Evolutionary conservation across 371 early-diverging fungal genomes (phyloP).

Genomic region (Mortierella sp.): DNA sequence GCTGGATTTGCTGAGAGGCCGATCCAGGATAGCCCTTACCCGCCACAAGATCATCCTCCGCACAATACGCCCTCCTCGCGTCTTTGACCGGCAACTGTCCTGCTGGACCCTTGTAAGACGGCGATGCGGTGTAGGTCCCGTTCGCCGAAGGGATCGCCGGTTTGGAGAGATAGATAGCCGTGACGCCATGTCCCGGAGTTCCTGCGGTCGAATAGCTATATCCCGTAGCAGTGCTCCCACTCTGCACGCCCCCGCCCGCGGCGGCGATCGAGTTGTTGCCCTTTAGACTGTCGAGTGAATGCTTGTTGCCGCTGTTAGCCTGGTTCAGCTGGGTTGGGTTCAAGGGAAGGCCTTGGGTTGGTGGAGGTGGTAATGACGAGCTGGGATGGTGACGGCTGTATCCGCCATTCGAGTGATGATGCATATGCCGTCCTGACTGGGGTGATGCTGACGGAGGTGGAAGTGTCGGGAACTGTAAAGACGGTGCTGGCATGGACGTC

Average conservation of each 20-base stretch:
- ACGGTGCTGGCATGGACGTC: slow-evolving; percentile 3
- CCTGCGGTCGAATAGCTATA: slow-evolving; percentile 31
- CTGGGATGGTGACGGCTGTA: slow-evolving; percentile 20
- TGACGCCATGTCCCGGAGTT: slow-evolving; percentile 21
- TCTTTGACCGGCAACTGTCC: slow-evolving; percentile 11
- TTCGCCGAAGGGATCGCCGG: slow-evolving; percentile 25
- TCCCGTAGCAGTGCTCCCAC: slow-evolving; percentile 25
- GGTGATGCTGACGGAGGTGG: slow-evolving; percentile 46
- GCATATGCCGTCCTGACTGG: slow-evolving; percentile 28
- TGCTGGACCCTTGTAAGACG: slow-evolving; percentile 17
- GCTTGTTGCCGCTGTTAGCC: slow-evolving; percentile 15
- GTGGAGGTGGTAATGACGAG: slow-evolving; percentile 29
- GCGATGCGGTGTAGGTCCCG: slow-evolving; percentile 3
- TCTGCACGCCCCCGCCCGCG: slow-evolving; percentile 7
- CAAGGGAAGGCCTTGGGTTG: slow-evolving; percentile 24
- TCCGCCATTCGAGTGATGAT: slow-evolving; percentile 12
- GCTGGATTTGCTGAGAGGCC: not conserved
- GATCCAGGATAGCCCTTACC: slow-evolving; percentile 19
- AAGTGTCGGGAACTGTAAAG: slow-evolving; percentile 38
- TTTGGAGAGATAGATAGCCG: slow-evolving; percentile 52
- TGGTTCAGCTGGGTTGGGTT: slow-evolving; percentile 14
- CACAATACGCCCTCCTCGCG: slow-evolving; percentile 13
- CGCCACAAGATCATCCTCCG: slow-evolving; percentile 19
- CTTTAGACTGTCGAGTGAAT: slow-evolving; percentile 9
- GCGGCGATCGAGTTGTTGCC: slow-evolving; percentile 11